Evolutionary conservation across 2,329 filamentous ascomycete species (phyloP), one percentile per base, ranked within the genome.

Genomic region (Aureobasidium sp.): DNA sequence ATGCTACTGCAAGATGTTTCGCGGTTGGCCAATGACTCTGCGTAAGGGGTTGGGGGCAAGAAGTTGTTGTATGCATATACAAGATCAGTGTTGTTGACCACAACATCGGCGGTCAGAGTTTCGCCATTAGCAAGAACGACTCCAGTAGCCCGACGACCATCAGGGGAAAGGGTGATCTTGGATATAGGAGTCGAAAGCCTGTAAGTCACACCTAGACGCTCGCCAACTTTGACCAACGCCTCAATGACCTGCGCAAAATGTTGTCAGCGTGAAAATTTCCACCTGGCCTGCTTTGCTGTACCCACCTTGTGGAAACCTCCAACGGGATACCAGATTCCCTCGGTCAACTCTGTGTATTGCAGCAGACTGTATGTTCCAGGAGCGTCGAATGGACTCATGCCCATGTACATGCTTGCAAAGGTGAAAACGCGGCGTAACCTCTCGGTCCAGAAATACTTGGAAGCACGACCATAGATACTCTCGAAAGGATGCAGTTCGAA

Each of bases 351-450:
- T 0, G 88, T 88, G 71, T 90, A 91, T 73, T 90, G 88, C 57
- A 91, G 76, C 63, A 91, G 72, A 53, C 82, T 86, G 74, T 91
- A 91, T 1, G 88, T 90, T 3, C 85, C 87, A 0, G 88, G 88
- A 0, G 88, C 87, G 69, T 89, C 86, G 70, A 88, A 91, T 0
- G 88, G 88, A 61, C 81, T 86, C 88, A 91, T 91, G 0, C 88
- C 88, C 85, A 91, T 88, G 69, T 91, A 91, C 88, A 91, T 91
- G 67, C 86, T 90, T 26, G 84, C 87, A 73, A 91, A 91, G 0
- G 88, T 90, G 66, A 91, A 91, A 0, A 88, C 87, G 29, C 87
- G 76, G 64, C 88, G 78, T 68, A 91, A 70, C 62, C 87, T 77
- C 69, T 90, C 87, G 0, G 85, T 87, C 78, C 78, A 81, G 72